Conservation (phyloP, 495 filamentous ascomycete species). For the Filosporella fistucella region DNA sequence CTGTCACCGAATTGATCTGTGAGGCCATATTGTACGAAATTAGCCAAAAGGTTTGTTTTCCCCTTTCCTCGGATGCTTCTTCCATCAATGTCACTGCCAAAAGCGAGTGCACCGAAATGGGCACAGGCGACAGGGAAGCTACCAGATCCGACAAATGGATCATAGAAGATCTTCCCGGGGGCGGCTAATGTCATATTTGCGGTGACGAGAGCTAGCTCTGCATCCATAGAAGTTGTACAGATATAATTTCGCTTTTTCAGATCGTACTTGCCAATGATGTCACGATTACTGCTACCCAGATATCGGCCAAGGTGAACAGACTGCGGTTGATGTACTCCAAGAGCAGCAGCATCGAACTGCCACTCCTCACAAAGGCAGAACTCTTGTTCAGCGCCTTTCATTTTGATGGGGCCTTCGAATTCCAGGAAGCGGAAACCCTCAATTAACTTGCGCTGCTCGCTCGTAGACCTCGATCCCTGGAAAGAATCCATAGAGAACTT, state of each 20-base stretch:
- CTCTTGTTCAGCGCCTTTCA: slow-evolving; percentile 65
- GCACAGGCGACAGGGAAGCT: slow-evolving; percentile 83
- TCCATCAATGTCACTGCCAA: slow-evolving; percentile 91
- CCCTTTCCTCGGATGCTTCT: slow-evolving; percentile 72
- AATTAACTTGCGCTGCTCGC: slow-evolving; percentile 64
- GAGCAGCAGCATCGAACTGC: slow-evolving; percentile 36
- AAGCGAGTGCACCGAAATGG: slow-evolving; percentile 77
- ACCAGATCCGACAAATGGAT: slow-evolving; percentile 93
- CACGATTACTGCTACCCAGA: slow-evolving; percentile 56
- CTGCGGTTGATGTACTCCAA: slow-evolving; percentile 40
- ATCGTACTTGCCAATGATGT: slow-evolving; percentile 70
- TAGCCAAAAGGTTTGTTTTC: slow-evolving; percentile 51
- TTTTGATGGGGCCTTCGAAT: slow-evolving; percentile 70
- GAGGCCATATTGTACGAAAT: slow-evolving; percentile 83
- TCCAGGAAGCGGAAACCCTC: slow-evolving; percentile 73
- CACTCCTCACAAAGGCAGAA: slow-evolving; percentile 82
- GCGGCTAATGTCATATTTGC: slow-evolving; percentile 83
- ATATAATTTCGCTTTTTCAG: slow-evolving; percentile 93
- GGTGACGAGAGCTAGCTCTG: slow-evolving; percentile 85
- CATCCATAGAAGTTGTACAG: slow-evolving; percentile 94
- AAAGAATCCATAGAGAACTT: slow-evolving; percentile 78
- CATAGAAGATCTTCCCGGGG: slow-evolving; percentile 80
- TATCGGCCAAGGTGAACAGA: slow-evolving; percentile 67
- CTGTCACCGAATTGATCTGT: slow-evolving; percentile 59
- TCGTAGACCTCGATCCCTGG: slow-evolving; percentile 57